Percentiles rank a stretch among this genome's conserved stretches.
phyloP scores from a whole-genome alignment of 345 rosid species.

The Boechera stricta region DNA sequence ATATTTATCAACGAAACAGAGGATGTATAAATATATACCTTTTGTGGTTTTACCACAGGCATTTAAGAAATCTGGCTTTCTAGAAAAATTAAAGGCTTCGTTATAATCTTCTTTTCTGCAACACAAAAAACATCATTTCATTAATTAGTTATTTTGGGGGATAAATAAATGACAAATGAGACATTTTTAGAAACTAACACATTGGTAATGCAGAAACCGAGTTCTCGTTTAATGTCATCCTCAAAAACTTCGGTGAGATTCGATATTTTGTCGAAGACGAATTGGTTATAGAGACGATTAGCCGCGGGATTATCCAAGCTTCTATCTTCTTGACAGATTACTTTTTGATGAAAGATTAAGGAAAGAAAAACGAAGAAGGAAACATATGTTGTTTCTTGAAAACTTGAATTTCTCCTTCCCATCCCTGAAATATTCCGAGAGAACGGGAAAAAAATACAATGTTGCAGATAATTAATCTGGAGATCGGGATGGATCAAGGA shows the following conservation, averaged over 20 bases:
- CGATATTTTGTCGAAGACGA: slow-evolving; percentile 53
- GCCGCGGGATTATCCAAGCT: slow-evolving; percentile 46
- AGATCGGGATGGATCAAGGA: slow-evolving; percentile 33
- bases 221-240: slow-evolving; percentile 59
- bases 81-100: slow-evolving; percentile 85
- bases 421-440: slow-evolving; percentile 23
- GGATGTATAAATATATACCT: slow-evolving; percentile 53
- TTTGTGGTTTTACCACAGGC: slow-evolving; percentile 62
- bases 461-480: slow-evolving; percentile 19
- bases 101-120: slow-evolving; percentile 84
- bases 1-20: background rate
- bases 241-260: slow-evolving; percentile 67
- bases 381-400: slow-evolving; percentile 22
- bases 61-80: slow-evolving; percentile 58
- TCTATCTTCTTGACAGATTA: slow-evolving; percentile 23
- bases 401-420: slow-evolving; percentile 33
- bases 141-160: too few relatives aligned
- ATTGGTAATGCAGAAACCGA: slow-evolving; percentile 89
- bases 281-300: slow-evolving; percentile 51
- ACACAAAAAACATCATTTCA: slow-evolving; percentile 10
- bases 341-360: slow-evolving; percentile 2
- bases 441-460: background rate
- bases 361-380: background rate
- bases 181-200: slow-evolving; percentile 53
- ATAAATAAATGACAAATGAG: too few relatives aligned